A percentile compares a stretch with the other conserved stretches of the same genome.
phyloP scores from a whole-genome alignment of 202 grass and related monocot genomes.

The Schoenoplectus tabernaemontani region DNA sequence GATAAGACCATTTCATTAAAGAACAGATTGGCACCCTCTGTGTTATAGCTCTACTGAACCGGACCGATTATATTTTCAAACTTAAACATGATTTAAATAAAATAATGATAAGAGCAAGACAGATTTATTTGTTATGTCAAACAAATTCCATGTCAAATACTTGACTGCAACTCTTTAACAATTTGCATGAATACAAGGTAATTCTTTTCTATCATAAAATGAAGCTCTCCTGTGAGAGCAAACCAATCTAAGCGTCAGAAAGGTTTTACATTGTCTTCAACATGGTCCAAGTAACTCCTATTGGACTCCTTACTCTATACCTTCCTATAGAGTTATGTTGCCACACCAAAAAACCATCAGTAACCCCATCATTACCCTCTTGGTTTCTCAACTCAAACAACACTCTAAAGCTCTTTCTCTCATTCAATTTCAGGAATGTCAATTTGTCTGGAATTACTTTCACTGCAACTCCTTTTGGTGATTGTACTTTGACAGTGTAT shows the following conservation, averaged over 20 bases:
- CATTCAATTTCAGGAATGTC: conserved; percentile 45
- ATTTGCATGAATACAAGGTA: not conserved
- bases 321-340: conserved; percentile 29
- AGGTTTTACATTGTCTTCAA: conserved; percentile 21
- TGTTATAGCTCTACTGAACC: not conserved
- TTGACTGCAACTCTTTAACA: not conserved
- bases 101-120: not conserved
- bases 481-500: conserved; percentile 39
- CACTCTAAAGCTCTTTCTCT: conserved; percentile 53
- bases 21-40: not conserved
- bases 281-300: conserved; percentile 48
- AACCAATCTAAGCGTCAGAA: not conserved
- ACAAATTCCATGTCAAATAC: not conserved
- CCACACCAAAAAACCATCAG: conserved; percentile 59
- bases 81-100: not conserved
- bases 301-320: conserved; percentile 78
- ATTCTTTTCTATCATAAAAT: conserved; percentile 5
- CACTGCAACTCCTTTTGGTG: conserved; percentile 36
- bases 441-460: conserved; percentile 41
- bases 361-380: not conserved
- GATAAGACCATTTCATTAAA: not conserved
- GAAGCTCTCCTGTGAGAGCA: not conserved
- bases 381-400: conserved; percentile 25
- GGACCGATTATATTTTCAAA: not conserved
- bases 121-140: not conserved